A percentile compares a stretch with the other conserved stretches of the same genome.
Evolutionary conservation across 805 yeast genomes (phyloP).

Genomic region (Teunomyces funiuensis): DNA sequence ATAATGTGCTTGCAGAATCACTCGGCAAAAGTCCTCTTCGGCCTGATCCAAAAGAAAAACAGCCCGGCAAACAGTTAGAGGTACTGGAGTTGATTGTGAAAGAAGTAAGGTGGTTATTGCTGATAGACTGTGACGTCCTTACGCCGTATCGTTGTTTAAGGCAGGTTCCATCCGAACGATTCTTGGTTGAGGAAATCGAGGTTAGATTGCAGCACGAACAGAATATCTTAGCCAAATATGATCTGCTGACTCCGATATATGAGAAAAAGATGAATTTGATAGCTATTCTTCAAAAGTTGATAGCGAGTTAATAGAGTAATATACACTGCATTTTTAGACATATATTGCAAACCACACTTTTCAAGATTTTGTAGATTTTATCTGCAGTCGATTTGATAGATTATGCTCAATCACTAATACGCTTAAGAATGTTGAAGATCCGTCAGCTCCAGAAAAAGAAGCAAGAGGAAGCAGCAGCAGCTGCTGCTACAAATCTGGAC

Average conservation of each 20-base stretch:
- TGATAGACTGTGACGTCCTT: background rate
- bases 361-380: too few relatives aligned
- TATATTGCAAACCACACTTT: too few relatives aligned
- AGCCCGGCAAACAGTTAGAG: background rate
- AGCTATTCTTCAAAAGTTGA: background rate
- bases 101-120: background rate
- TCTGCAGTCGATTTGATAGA: constrained; percentile 2
- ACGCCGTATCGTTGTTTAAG: constrained; percentile 1
- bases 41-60: background rate
- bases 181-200: background rate
- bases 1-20: background rate
- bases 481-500: constrained; percentile 24
- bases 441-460: constrained; percentile 60
- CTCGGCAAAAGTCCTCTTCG: background rate
- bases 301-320: background rate
- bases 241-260: background rate
- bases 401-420: too few relatives aligned
- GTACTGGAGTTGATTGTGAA: background rate
- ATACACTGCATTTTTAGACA: background rate
- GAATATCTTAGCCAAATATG: background rate
- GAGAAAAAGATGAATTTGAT: constrained; percentile 1
- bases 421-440: constrained; percentile 39
- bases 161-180: constrained; percentile 1
- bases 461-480: constrained; percentile 44
- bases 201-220: background rate